Percentiles rank a stretch among this genome's conserved stretches.
Conservation (phyloP, 176 grass and related monocot species). For the Oryza australiensis region DNA sequence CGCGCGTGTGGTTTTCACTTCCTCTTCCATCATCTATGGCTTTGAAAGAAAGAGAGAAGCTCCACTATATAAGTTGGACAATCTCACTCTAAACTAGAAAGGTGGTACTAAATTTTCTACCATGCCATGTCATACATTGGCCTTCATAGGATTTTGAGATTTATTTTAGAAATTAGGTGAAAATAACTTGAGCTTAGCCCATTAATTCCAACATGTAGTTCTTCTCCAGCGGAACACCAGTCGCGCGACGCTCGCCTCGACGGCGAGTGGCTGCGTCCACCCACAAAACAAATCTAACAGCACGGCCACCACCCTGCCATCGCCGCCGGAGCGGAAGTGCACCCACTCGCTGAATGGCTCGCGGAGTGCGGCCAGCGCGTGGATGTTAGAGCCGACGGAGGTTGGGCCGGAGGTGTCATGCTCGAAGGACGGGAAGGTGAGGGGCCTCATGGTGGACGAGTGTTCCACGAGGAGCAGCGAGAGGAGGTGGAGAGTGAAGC, state of each 20-base stretch:
- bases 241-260: constrained; percentile 32
- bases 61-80: too few species aligned
- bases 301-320: constrained; percentile 25
- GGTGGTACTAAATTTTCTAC: too few species aligned
- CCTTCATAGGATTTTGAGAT: too few species aligned
- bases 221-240: constrained; percentile 39
- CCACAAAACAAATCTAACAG: constrained; percentile 60
- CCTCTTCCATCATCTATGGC: too few species aligned
- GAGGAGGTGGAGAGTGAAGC: constrained; percentile 20
- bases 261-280: constrained; percentile 53
- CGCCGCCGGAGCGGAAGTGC: constrained; percentile 23
- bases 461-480: constrained; percentile 3
- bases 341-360: constrained; percentile 6
- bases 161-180: too few species aligned
- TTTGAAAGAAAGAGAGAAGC: too few species aligned
- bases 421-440: constrained; percentile 23
- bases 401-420: neutral
- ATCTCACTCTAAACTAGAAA: too few species aligned
- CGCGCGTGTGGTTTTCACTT: too few species aligned
- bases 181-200: too few species aligned
- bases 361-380: constrained; percentile 21
- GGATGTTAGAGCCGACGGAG: constrained; percentile 13
- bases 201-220: too few species aligned
- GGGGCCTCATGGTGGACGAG: constrained; percentile 17
- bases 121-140: too few species aligned